Conservation (phyloP, 306 rosid genomes). For the Begonia fuchsioides region DNA sequence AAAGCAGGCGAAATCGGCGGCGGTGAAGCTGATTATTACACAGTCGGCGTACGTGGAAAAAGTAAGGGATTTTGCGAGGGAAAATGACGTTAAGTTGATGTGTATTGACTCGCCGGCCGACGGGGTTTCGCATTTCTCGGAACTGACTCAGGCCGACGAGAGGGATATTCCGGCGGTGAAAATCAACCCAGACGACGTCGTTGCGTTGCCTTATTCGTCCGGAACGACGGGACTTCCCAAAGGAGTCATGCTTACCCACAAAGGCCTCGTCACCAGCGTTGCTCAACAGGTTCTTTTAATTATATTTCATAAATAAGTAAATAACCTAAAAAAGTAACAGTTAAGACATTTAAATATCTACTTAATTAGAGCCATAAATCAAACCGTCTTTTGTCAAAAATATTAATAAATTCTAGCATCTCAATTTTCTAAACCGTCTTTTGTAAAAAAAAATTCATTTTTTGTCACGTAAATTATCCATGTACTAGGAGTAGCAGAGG, state of each 20-base stretch:
- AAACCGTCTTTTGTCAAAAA: no score
- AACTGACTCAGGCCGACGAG: slow-evolving; percentile 18
- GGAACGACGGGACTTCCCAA: slow-evolving; percentile 70
- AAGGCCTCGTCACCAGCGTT: slow-evolving; percentile 53
- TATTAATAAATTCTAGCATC: no score
- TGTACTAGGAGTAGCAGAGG: no score
- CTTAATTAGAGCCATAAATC: no score
- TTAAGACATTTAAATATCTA: no score
- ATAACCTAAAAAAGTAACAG: background rate
- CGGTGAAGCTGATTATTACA: slow-evolving; percentile 32
- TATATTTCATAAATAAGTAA: background rate
- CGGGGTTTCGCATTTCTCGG: slow-evolving; percentile 33
- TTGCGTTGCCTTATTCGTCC: slow-evolving; percentile 66
- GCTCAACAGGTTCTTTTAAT: slow-evolving; percentile 28
- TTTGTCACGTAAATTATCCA: no score
- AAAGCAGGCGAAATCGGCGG: slow-evolving; percentile 50
- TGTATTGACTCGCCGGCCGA: slow-evolving; percentile 24
- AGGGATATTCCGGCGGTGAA: slow-evolving; percentile 20
- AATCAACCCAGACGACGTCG: slow-evolving; percentile 29
- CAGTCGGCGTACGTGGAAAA: slow-evolving; percentile 31
- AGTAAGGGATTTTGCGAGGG: slow-evolving; percentile 19
- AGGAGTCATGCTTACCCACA: slow-evolving; percentile 80
- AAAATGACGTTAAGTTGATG: slow-evolving; percentile 11
- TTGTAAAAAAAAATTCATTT: no score
- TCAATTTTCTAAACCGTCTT: no score